phyloP scores from a whole-genome alignment of 2,329 filamentous ascomycete species.

The Aspergillus sp. region DNA sequence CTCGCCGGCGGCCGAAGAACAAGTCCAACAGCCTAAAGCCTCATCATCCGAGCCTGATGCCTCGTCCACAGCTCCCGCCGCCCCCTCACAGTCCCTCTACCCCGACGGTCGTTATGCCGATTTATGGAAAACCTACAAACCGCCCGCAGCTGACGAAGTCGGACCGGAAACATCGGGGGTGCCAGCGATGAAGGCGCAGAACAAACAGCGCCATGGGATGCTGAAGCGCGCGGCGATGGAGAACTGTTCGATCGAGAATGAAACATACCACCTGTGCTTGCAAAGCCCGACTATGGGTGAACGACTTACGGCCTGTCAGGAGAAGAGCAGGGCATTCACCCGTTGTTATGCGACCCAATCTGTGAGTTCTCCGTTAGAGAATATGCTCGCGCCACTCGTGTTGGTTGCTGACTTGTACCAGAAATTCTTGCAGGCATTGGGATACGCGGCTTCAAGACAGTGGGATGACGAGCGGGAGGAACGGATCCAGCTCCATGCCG shows the following conservation, averaged over 20 bases:
- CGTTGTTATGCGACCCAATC: constrained; percentile 87
- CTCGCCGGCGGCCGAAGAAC: constrained; percentile 23
- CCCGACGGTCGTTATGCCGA: constrained; percentile 76
- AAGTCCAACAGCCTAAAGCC: constrained; percentile 21
- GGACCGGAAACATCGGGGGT: constrained; percentile 74
- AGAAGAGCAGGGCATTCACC: constrained; percentile 75
- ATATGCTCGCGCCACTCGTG: neutral
- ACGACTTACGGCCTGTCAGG: constrained; percentile 73
- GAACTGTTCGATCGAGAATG: constrained; percentile 78
- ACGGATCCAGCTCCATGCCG: constrained; percentile 92
- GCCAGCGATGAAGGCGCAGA: constrained; percentile 76
- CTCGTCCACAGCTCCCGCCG: constrained; percentile 31
- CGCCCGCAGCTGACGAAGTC: constrained; percentile 65
- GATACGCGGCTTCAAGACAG: constrained; percentile 72
- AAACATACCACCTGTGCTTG: constrained; percentile 49
- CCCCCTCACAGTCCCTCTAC: constrained; percentile 58
- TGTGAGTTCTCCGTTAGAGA: constrained; percentile 47
- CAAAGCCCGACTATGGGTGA: constrained; percentile 66
- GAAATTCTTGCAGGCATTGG: constrained; percentile 86
- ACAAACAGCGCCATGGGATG: constrained; percentile 75
- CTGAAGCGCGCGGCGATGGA: constrained; percentile 83
- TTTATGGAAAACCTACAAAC: constrained; percentile 88
- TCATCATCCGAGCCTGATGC: constrained; percentile 23
- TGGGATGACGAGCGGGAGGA: constrained; percentile 71
- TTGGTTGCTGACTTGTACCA: constrained; percentile 33